phyloP scores from a whole-genome alignment of 2,329 filamentous ascomycete genomes.

The Fusarium beomiforme region DNA sequence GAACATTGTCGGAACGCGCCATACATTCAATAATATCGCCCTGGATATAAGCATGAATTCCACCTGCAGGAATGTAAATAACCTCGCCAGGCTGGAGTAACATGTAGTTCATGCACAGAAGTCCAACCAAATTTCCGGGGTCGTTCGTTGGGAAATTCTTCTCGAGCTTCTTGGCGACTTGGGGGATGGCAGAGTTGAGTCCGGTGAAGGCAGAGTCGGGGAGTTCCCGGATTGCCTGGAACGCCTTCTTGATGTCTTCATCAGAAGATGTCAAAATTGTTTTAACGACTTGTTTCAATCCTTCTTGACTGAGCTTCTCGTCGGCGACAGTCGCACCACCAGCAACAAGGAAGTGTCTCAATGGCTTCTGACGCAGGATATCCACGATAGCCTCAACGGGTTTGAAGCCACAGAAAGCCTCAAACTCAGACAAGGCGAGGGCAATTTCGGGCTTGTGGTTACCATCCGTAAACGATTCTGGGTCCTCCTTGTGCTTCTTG shows the following conservation, averaged over 20 bases:
- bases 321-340: constrained; percentile 25
- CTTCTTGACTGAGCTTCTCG: constrained; percentile 57
- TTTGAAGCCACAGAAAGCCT: constrained; percentile 81
- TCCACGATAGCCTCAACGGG: constrained; percentile 67
- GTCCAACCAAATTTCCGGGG: constrained; percentile 73
- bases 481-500: constrained; percentile 71
- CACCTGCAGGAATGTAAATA: constrained; percentile 77
- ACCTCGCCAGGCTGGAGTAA: constrained; percentile 71
- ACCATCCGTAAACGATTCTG: constrained; percentile 72
- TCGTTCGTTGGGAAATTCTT: constrained; percentile 72
- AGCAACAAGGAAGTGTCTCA: constrained; percentile 34
- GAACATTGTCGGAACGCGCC: constrained; percentile 78
- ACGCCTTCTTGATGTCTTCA: constrained; percentile 41
- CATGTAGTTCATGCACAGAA: constrained; percentile 80
- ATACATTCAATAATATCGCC: constrained; percentile 84
- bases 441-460: constrained; percentile 88
- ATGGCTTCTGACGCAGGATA: constrained; percentile 61
- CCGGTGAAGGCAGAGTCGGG: constrained; percentile 58
- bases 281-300: constrained; percentile 63
- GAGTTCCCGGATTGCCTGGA: constrained; percentile 43
- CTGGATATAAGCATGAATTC: constrained; percentile 77
- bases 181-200: constrained; percentile 66
- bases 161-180: constrained; percentile 71
- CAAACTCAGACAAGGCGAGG: constrained; percentile 75
- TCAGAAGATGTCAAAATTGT: constrained; percentile 63